These are phyloP conservation scores for Teratosphaeria viscida DNA, from an alignment of 2,329 filamentous ascomycete genomes.

Conservation along the genomic window DNA sequence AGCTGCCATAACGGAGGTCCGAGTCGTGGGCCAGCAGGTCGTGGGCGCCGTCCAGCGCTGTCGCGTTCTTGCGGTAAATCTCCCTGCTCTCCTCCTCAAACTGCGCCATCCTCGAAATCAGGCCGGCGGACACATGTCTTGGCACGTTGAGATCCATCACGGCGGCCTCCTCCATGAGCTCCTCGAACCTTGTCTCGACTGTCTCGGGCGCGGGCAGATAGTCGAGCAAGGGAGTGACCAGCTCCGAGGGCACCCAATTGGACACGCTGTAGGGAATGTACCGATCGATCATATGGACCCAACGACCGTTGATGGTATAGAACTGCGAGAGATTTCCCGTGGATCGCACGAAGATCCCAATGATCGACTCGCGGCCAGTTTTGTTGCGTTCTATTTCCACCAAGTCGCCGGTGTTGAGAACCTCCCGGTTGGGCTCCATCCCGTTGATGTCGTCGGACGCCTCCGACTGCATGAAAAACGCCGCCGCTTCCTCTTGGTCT, in stretches of 20 bases:
- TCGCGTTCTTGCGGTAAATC: constrained; percentile 38
- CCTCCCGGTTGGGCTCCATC: constrained; percentile 26
- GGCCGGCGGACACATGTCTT: constrained; percentile 32
- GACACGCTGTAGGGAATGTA: constrained; percentile 41
- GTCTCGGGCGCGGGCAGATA: constrained; percentile 39
- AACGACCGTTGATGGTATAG: constrained; percentile 41
- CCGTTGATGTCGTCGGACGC: constrained; percentile 20
- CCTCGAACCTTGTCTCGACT: constrained; percentile 16
- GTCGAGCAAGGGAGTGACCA: constrained; percentile 38
- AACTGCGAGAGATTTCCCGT: constrained; percentile 30
- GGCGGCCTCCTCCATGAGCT: constrained; percentile 26
- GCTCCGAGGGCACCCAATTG: constrained; percentile 35
- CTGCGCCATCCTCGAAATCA: constrained; percentile 33
- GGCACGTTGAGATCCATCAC: constrained; percentile 34
- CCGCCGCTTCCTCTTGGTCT: constrained; percentile 13
- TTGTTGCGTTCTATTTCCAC: constrained; percentile 32
- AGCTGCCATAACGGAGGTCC: constrained; percentile 37
- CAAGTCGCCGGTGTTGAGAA: constrained; percentile 38
- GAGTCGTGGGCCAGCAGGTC: constrained; percentile 33
- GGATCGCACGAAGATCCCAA: constrained; percentile 39
- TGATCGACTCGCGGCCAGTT: constrained; percentile 29
- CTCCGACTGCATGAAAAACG: constrained; percentile 8
- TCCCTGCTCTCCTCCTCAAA: constrained; percentile 37
- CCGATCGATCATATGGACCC: constrained; percentile 30
- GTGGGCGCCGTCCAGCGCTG: constrained; percentile 41